phyloP scores from a whole-genome alignment of 176 grass and related monocot genomes.

The Alloteropsis semialata region DNA sequence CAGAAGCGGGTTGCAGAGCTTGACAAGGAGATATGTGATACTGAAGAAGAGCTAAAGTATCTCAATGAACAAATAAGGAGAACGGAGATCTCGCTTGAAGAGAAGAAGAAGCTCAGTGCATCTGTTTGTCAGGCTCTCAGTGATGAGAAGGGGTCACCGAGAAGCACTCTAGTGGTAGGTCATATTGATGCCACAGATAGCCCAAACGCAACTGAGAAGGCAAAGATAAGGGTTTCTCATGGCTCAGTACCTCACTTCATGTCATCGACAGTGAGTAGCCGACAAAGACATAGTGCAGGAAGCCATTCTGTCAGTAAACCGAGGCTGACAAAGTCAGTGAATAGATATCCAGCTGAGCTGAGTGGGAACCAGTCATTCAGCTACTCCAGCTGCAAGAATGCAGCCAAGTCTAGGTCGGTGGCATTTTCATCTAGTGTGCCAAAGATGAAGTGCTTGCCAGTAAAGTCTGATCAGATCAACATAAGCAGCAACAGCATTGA shows the following conservation, averaged over 20 bases:
- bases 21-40: slow-evolving; percentile 52
- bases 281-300: slow-evolving; percentile 44
- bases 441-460: slow-evolving; percentile 23
- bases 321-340: slow-evolving; percentile 44
- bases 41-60: slow-evolving; percentile 55
- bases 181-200: slow-evolving; percentile 44
- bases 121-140: slow-evolving; percentile 13
- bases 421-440: slow-evolving; percentile 27
- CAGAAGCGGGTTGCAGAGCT: slow-evolving; percentile 50
- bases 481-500: slow-evolving; percentile 56
- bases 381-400: slow-evolving; percentile 46
- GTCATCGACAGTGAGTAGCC: slow-evolving; percentile 71
- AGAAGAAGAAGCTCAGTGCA: slow-evolving; percentile 35
- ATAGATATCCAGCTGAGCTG: slow-evolving; percentile 41
- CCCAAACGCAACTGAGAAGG: slow-evolving; percentile 35
- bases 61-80: slow-evolving; percentile 59
- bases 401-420: slow-evolving; percentile 36
- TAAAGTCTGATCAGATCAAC: slow-evolving; percentile 39
- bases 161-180: slow-evolving; percentile 67
- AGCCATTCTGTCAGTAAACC: slow-evolving; percentile 43
- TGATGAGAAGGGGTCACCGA: slow-evolving; percentile 64
- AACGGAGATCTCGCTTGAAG: slow-evolving; percentile 46
- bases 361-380: slow-evolving; percentile 55
- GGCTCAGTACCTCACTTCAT: slow-evolving; percentile 68
- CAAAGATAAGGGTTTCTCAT: slow-evolving; percentile 22